Evolutionary conservation across 768 basidiomycete genomes (phyloP), one percentile per base, ranked within the genome.

Genomic region (Fibroporia radiculosa): DNA sequence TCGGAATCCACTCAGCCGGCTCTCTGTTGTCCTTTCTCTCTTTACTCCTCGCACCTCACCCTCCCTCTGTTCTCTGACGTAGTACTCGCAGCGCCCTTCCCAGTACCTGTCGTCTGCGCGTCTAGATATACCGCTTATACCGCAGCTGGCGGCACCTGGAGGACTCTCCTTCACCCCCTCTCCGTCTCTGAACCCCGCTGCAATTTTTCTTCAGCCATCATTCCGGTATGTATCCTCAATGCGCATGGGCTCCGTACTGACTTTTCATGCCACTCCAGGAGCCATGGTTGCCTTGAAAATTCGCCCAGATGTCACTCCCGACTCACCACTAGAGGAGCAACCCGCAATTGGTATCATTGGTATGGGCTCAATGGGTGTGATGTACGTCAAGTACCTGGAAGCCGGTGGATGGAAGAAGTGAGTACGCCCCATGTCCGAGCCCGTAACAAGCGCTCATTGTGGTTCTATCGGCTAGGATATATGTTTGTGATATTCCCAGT

Each of bases 341-440:
- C 88, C 89, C 5, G 73, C 75, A 0, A 86, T 98, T 29, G 93
- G 93, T 1, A 69, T 96, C 41, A 96, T 96, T 49, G 93, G 95
- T 2, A 96, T 97, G 93, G 93, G 93, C 0, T 88, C 87, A 40
- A 98, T 98, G 95, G 95, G 95, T 2, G 71, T 69, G 57, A 91
- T 98, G 92, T 98, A 97, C 61, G 91, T 92, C 0, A 74, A 72
- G 14, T 61, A 69, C n/a, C 70, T 99, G 20, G 76, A 81, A 10
- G 69, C 71, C 5, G 92, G 83, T 8, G 93, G 95, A 1, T 92
- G 90, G 82, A 77, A 81, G 63, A 85, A 80, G 93, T 92, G 49
- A 48, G 72, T 43, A 4, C 38, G 25, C 18, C 25, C 50, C 19
- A n/a, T 27, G 7, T 14, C 6, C 6, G 6, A 19, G 2, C 22